These are phyloP conservation scores for Singerocomus inundabilis DNA, from an alignment of 1,284 basidiomycete genomes.

Conservation along the genomic window DNA sequence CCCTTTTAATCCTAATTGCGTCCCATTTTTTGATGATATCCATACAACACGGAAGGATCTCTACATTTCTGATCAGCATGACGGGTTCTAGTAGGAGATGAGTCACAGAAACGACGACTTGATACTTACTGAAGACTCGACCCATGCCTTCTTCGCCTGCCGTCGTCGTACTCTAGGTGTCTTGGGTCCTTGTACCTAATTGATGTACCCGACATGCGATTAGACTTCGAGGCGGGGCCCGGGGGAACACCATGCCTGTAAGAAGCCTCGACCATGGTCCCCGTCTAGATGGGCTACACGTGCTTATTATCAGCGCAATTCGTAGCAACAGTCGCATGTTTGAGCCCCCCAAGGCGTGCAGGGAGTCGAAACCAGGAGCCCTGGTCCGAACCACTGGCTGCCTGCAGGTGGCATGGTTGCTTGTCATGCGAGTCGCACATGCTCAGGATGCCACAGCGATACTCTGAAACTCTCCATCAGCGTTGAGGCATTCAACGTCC, in stretches of 20 bases:
- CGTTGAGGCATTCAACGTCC: slow-evolving; percentile 63
- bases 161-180: too few species aligned
- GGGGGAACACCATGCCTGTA: slow-evolving; percentile 77
- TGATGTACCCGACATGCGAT: too few species aligned
- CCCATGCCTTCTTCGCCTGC: too few species aligned
- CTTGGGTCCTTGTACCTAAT: too few species aligned
- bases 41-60: too few species aligned
- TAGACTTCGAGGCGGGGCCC: background rate
- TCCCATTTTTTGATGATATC: too few species aligned
- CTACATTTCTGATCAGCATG: too few species aligned
- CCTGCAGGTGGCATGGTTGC: background rate
- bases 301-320: slow-evolving; percentile 80
- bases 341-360: too few species aligned
- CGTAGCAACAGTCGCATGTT: slow-evolving; percentile 30
- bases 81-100: too few species aligned
- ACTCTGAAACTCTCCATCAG: slow-evolving; percentile 42
- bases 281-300: slow-evolving; percentile 79
- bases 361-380: background rate
- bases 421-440: background rate
- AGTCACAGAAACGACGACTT: too few species aligned
- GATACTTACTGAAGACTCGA: too few species aligned
- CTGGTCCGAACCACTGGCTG: background rate
- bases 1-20: too few species aligned
- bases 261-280: slow-evolving; percentile 85
- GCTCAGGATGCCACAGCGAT: background rate